These are phyloP conservation scores for Botrytis paeoniae DNA, from an alignment of 2,329 filamentous ascomycete species.

Conservation along the genomic window DNA sequence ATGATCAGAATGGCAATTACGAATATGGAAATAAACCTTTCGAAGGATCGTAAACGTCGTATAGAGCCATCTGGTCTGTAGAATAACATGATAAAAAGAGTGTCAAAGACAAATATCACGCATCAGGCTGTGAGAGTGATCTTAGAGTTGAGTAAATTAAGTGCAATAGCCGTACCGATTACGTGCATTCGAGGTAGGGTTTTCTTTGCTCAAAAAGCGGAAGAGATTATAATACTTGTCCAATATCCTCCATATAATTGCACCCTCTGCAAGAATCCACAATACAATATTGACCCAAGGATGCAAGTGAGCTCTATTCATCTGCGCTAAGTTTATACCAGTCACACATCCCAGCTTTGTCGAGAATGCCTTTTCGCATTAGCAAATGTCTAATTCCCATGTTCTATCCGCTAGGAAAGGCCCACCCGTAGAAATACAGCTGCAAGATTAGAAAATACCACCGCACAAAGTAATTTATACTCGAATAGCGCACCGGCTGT, in stretches of 20 bases:
- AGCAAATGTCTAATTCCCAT: background rate
- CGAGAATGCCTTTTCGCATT: background rate
- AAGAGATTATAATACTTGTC: conserved; percentile 19
- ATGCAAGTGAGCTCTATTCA: conserved; percentile 49
- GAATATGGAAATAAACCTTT: too few species aligned
- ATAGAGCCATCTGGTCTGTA: conserved; percentile 58
- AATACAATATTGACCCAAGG: conserved; percentile 51
- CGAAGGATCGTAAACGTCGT: too few species aligned
- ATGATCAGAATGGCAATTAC: too few species aligned
- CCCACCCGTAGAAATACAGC: conserved; percentile 41
- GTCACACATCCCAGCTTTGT: conserved; percentile 47
- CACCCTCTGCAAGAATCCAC: conserved; percentile 50
- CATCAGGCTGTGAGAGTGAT: conserved; percentile 63
- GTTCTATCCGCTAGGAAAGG: background rate
- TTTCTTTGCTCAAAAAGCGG: background rate
- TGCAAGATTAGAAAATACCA: conserved; percentile 53
- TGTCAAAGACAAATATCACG: conserved; percentile 63
- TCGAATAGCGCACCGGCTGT: conserved; percentile 50
- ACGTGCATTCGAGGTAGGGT: too few species aligned
- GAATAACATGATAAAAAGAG: conserved; percentile 64
- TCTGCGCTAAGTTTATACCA: conserved; percentile 50
- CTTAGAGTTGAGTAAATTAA: conserved; percentile 61
- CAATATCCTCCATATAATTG: conserved; percentile 35
- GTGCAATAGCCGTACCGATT: conserved; percentile 62
- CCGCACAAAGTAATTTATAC: conserved; percentile 52